Conservation (phyloP, 2,329 filamentous ascomycete genomes). For the Didymella segeticola region DNA sequence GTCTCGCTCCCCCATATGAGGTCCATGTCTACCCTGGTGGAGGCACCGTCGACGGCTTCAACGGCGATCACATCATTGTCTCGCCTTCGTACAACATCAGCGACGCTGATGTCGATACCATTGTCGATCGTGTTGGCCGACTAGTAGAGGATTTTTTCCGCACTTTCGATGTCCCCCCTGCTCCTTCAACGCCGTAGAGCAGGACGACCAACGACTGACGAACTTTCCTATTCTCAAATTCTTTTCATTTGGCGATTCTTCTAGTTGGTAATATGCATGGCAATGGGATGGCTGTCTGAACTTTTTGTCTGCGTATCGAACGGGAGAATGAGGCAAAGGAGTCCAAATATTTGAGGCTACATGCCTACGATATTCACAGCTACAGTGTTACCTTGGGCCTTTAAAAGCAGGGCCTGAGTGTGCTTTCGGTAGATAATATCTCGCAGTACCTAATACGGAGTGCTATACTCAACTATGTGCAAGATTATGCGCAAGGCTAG, state of each 20-base stretch:
- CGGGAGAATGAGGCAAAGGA: neutral
- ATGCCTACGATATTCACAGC: neutral
- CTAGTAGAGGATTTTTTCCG: slow-evolving; percentile 60
- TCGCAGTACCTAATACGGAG: neutral
- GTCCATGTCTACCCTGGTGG: slow-evolving; percentile 69
- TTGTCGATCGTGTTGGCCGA: slow-evolving; percentile 59
- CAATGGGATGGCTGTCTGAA: slow-evolving; percentile 14
- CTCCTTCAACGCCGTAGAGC: neutral
- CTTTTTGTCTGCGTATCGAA: neutral
- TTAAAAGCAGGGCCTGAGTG: neutral
- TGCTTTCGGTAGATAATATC: neutral
- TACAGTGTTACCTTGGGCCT: neutral
- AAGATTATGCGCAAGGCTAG: too few species aligned
- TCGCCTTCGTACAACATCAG: slow-evolving; percentile 73
- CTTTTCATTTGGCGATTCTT: neutral
- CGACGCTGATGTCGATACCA: slow-evolving; percentile 61
- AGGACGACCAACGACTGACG: neutral
- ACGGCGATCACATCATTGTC: slow-evolving; percentile 73
- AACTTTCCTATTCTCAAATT: neutral
- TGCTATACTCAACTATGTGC: neutral
- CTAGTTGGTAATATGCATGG: neutral
- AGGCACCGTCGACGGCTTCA: slow-evolving; percentile 65
- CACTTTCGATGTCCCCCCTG: neutral
- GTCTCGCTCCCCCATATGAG: slow-evolving; percentile 52
- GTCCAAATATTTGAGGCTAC: neutral